Evolutionary conservation across 2,329 filamentous ascomycete species (phyloP).

Genomic region (Arthrobotrys sphaeroides): DNA sequence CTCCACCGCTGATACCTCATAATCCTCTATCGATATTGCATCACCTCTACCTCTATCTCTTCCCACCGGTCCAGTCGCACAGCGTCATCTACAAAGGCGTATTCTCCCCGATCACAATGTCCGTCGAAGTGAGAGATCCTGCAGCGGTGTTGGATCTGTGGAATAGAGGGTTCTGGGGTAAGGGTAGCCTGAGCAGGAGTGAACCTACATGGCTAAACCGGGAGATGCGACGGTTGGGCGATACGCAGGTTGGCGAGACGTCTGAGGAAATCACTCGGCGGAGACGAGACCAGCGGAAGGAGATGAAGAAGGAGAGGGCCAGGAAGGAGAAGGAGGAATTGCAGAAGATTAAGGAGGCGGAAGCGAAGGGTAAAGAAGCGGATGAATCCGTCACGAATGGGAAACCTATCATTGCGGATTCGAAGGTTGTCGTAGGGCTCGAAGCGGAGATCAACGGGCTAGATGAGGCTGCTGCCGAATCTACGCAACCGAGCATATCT

Average conservation of each 20-base stretch:
- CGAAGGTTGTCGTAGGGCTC: conserved; percentile 31
- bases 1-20: conserved; percentile 88
- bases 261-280: conserved; percentile 82
- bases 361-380: conserved; percentile 62
- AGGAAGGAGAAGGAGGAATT: conserved; percentile 85
- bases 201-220: conserved; percentile 91
- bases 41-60: conserved; percentile 76
- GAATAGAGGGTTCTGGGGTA: conserved; percentile 98
- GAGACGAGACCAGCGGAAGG: conserved; percentile 79
- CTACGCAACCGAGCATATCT: neutral
- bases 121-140: conserved; percentile 82
- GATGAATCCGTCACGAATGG: conserved; percentile 26
- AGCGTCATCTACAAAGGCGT: conserved; percentile 74
- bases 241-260: conserved; percentile 73
- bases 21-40: conserved; percentile 90
- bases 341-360: conserved; percentile 68
- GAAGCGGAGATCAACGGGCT: conserved; percentile 41
- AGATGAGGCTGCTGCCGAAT: neutral
- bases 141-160: conserved; percentile 81
- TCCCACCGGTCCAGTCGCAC: conserved; percentile 73
- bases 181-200: conserved; percentile 89
- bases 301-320: conserved; percentile 92
- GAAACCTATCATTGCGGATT: conserved; percentile 23
- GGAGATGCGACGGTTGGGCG: conserved; percentile 73
- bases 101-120: conserved; percentile 83